These are phyloP conservation scores for Bacidia gigantensis DNA, from an alignment of 495 filamentous ascomycete species.

Conservation along the genomic window DNA sequence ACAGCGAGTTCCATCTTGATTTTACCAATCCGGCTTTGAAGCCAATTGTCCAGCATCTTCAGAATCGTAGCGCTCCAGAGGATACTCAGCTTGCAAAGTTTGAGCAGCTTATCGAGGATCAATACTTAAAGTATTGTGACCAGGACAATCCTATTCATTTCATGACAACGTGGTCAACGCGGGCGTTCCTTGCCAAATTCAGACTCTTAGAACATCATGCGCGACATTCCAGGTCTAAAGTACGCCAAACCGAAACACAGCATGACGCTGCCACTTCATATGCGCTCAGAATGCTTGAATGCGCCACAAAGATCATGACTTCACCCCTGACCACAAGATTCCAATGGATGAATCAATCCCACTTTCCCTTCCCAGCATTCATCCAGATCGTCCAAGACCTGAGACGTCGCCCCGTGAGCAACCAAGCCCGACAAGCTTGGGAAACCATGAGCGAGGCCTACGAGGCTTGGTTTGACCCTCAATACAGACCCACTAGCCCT, in stretches of 20 bases:
- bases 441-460: slow-evolving; percentile 37
- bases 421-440: slow-evolving; percentile 30
- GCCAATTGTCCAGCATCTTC: slow-evolving; percentile 19
- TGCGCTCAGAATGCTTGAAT: slow-evolving; percentile 33
- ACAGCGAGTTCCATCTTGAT: slow-evolving; percentile 34
- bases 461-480: slow-evolving; percentile 23
- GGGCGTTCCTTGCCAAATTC: slow-evolving; percentile 30
- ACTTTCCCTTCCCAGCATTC: slow-evolving; percentile 44
- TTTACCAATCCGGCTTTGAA: slow-evolving; percentile 37
- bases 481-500: slow-evolving; percentile 16
- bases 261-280: slow-evolving; percentile 25
- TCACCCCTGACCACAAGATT: slow-evolving; percentile 33
- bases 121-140: slow-evolving; percentile 35
- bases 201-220: slow-evolving; percentile 35
- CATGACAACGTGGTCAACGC: slow-evolving; percentile 39
- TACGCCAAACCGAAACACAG: slow-evolving; percentile 21
- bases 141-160: slow-evolving; percentile 37
- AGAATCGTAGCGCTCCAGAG: slow-evolving; percentile 16
- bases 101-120: slow-evolving; percentile 32
- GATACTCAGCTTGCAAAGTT: slow-evolving; percentile 23
- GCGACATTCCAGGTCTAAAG: slow-evolving; percentile 15
- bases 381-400: slow-evolving; percentile 35
- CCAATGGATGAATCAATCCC: slow-evolving; percentile 29
- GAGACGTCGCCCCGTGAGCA: slow-evolving; percentile 23
- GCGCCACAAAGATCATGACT: slow-evolving; percentile 35